Conservation (phyloP, 768 basidiomycete species). For the Rhodotorula paludigena region DNA sequence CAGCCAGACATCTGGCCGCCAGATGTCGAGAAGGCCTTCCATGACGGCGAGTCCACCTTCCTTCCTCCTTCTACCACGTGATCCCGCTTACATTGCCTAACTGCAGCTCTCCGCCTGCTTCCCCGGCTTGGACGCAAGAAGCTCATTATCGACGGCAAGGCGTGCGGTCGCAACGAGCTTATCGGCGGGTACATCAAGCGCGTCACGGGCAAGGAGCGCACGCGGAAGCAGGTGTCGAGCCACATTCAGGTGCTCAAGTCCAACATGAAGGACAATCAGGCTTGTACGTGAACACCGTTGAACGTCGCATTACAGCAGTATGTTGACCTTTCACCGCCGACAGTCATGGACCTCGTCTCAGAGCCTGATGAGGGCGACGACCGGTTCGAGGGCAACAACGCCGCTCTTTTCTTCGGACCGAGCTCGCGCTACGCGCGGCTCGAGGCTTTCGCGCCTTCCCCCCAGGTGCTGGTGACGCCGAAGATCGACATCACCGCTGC, state of each 20-base stretch:
- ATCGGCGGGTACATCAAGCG: constrained; percentile 46
- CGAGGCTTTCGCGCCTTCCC: neutral
- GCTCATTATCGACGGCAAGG: constrained; percentile 45
- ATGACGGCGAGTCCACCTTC: constrained; percentile 33
- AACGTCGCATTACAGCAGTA: neutral
- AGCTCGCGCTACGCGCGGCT: constrained; percentile 13
- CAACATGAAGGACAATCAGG: constrained; percentile 31
- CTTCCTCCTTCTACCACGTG: neutral
- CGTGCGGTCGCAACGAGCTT: constrained; percentile 48
- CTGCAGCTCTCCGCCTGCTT: constrained; percentile 37
- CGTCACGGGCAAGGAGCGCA: constrained; percentile 42
- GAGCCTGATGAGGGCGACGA: constrained; percentile 40
- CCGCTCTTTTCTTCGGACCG: constrained; percentile 35
- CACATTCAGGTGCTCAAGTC: constrained; percentile 49
- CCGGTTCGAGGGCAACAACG: constrained; percentile 31
- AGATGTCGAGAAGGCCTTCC: constrained; percentile 41
- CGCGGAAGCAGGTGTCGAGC: constrained; percentile 47
- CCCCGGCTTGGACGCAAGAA: constrained; percentile 45
- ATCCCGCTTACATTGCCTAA: neutral
- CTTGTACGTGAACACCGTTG: constrained; percentile 33
- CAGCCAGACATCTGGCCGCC: constrained; percentile 42
- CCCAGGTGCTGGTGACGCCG: neutral
- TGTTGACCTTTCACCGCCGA: neutral
- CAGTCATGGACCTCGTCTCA: constrained; percentile 40
- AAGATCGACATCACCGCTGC: constrained; percentile 7